A percentile compares a stretch with the other conserved stretches of the same genome.
Conservation (phyloP, 331 rosid species). For the Malus hybrid region DNA sequence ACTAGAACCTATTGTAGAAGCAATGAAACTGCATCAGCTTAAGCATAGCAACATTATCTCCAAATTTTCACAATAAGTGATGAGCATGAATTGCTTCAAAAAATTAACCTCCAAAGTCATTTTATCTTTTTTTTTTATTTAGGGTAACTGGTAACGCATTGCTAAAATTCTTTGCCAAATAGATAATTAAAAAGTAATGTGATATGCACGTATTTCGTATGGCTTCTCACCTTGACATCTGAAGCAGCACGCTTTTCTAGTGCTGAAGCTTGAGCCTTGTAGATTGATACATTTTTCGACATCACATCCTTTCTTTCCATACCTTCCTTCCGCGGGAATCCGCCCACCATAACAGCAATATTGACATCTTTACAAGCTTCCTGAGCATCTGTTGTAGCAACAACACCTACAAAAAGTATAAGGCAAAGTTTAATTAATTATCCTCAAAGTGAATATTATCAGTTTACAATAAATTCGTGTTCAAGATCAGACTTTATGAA, state of each 20-base stretch:
- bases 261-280: slow-evolving; percentile 73
- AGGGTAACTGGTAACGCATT: too few relatives aligned
- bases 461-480: not conserved
- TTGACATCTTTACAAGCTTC: slow-evolving; percentile 68
- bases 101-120: too few relatives aligned
- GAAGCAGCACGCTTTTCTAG: slow-evolving; percentile 61
- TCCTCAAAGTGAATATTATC: not conserved
- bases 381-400: slow-evolving; percentile 59
- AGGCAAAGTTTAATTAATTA: not conserved
- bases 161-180: not conserved
- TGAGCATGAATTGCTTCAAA: not conserved
- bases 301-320: slow-evolving; percentile 75
- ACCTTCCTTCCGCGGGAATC: slow-evolving; percentile 68
- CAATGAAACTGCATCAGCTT: slow-evolving; percentile 5
- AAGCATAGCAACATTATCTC: not conserved
- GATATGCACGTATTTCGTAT: not conserved
- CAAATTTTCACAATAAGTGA: not conserved
- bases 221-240: slow-evolving; percentile 48
- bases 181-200: not conserved
- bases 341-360: slow-evolving; percentile 70
- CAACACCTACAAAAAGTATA: slow-evolving; percentile 31
- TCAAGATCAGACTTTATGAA: not conserved
- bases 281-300: slow-evolving; percentile 65
- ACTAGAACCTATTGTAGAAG: slow-evolving; percentile 58
- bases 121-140: too few relatives aligned